phyloP scores from a whole-genome alignment of 805 yeast genomes.

The Suhomyces sp. region DNA sequence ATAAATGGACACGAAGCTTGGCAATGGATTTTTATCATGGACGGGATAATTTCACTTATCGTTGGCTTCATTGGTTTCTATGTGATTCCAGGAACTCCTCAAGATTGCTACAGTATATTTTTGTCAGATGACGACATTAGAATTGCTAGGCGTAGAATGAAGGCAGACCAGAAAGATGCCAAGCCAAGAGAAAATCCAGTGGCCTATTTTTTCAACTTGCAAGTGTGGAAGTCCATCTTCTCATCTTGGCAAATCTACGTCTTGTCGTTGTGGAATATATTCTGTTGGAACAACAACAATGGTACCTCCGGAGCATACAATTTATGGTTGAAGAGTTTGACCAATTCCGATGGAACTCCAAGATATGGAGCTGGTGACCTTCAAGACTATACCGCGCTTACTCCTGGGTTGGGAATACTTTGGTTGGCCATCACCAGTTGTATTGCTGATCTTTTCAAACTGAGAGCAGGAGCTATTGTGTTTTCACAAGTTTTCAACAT shows the following conservation, averaged over 20 bases:
- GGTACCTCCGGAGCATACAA: constrained; percentile 41
- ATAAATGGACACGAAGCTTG: constrained; percentile 56
- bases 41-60: constrained; percentile 56
- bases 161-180: constrained; percentile 13
- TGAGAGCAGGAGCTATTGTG: constrained; percentile 54
- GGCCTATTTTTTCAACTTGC: constrained; percentile 37
- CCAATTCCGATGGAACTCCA: constrained; percentile 4
- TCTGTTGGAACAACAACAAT: constrained; percentile 63
- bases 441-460: constrained; percentile 36
- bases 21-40: constrained; percentile 74
- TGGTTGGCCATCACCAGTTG: constrained; percentile 38
- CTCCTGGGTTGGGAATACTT: constrained; percentile 42
- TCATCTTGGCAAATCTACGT: constrained; percentile 61
- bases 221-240: constrained; percentile 52
- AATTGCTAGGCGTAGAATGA: constrained; percentile 25
- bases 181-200: constrained; percentile 17
- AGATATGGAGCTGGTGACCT: constrained; percentile 29
- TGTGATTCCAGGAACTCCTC: constrained; percentile 65
- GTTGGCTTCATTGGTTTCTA: constrained; percentile 57
- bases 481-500: constrained; percentile 54
- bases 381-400: constrained; percentile 44
- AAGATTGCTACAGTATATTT: constrained; percentile 34
- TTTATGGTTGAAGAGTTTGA: constrained; percentile 50
- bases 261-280: constrained; percentile 50
- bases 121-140: constrained; percentile 36